A percentile compares a stretch with the other conserved stretches of the same genome.
Conservation (phyloP, 2,329 filamentous ascomycete species). For the Orbilia ellipsospora region DNA sequence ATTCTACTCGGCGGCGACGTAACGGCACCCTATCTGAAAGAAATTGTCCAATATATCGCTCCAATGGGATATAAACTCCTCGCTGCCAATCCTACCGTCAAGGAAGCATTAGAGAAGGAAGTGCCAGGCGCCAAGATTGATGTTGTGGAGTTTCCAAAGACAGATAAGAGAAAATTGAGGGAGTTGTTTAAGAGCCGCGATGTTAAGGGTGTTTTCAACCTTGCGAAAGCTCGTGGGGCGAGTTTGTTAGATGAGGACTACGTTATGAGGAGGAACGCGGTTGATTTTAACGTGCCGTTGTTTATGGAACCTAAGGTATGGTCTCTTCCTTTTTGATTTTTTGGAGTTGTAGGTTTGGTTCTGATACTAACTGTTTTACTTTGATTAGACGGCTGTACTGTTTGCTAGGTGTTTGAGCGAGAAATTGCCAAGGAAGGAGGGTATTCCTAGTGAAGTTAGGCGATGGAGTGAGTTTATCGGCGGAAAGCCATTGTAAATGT, state of each 20-base stretch:
- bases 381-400: slow-evolving; percentile 83
- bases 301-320: slow-evolving; percentile 98
- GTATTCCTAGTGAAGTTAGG: slow-evolving; percentile 89
- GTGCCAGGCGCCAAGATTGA: slow-evolving; percentile 74
- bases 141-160: slow-evolving; percentile 95
- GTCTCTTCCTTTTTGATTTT: slow-evolving; percentile 46
- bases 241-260: slow-evolving; percentile 93
- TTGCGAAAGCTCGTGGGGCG: slow-evolving; percentile 84
- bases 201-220: slow-evolving; percentile 94
- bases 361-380: slow-evolving; percentile 60
- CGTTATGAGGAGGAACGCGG: slow-evolving; percentile 96
- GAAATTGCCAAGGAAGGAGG: slow-evolving; percentile 89
- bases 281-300: slow-evolving; percentile 95
- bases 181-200: slow-evolving; percentile 98
- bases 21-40: slow-evolving; percentile 75
- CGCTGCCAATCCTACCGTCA: slow-evolving; percentile 83
- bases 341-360: background rate
- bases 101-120: slow-evolving; percentile 83
- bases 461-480: slow-evolving; percentile 97
- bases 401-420: slow-evolving; percentile 97
- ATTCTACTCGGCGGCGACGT: slow-evolving; percentile 91
- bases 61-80: slow-evolving; percentile 95
- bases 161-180: slow-evolving; percentile 92
- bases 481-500: slow-evolving; percentile 76
- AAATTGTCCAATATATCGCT: slow-evolving; percentile 85